A percentile compares a stretch with the other conserved stretches of the same genome.
Evolutionary conservation across 2,329 filamentous ascomycete genomes (phyloP).

Genomic region (Aaosphaeria pasadenensis): DNA sequence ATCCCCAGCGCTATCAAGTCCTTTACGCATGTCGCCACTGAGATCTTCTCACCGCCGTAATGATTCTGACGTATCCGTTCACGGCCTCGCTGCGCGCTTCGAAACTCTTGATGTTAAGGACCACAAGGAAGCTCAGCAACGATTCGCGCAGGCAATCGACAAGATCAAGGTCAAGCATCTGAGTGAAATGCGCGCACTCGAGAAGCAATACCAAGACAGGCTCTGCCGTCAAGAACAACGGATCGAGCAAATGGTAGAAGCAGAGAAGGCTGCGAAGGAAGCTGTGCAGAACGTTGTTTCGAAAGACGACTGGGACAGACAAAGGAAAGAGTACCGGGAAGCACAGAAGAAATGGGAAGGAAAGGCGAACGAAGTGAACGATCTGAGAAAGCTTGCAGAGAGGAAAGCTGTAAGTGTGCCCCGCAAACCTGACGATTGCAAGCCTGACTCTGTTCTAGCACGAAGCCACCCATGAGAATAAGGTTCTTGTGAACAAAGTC

Average conservation of each 20-base stretch:
- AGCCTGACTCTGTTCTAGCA: constrained; percentile 8
- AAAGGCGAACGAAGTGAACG: constrained; percentile 28
- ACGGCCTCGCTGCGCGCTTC: constrained; percentile 64
- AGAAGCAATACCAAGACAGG: constrained; percentile 66
- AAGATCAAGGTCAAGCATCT: constrained; percentile 40
- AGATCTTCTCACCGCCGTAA: constrained; percentile 29
- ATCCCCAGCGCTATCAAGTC: constrained; percentile 28
- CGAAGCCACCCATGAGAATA: constrained; percentile 19
- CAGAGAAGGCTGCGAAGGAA: constrained; percentile 17
- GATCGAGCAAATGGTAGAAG: constrained; percentile 29
- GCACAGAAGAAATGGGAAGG: constrained; percentile 32
- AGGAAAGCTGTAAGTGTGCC: constrained; percentile 21
- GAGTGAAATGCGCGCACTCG: constrained; percentile 39
- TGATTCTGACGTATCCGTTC: constrained; percentile 37
- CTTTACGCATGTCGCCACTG: constrained; percentile 40
- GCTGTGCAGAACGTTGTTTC: constrained; percentile 21
- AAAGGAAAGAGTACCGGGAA: constrained; percentile 26
- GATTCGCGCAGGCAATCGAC: constrained; percentile 43
- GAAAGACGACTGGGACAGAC: constrained; percentile 26
- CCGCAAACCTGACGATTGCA: neutral
- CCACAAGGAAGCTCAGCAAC: constrained; percentile 42
- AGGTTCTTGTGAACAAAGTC: constrained; percentile 23
- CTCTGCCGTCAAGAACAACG: constrained; percentile 23
- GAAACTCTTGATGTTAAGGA: constrained; percentile 61
- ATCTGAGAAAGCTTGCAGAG: constrained; percentile 22